Evolutionary conservation across 2,329 filamentous ascomycete genomes (phyloP), one percentile per base, ranked within the genome.

Genomic region (Talaromyces sp.): DNA sequence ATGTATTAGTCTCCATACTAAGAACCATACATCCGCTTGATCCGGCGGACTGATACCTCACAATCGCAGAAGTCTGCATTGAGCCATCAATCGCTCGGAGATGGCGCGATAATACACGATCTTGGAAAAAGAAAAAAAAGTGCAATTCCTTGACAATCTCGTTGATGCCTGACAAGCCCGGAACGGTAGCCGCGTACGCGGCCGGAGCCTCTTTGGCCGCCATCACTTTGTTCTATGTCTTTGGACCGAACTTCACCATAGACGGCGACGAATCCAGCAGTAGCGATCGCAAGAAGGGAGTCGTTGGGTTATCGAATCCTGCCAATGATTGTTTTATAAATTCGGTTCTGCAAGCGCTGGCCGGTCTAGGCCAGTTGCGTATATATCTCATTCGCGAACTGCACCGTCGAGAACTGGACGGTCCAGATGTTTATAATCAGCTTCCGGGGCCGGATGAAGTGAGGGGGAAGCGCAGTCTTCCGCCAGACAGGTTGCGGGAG

Each of bases 241-340:
- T 99, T 79, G 93, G 90, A 9, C 95, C 95, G n/a, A 98, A 93
- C 61, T 98, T 94, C 79, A 91, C 96, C 72, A 89, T 98, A 77
- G 94, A 99, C 79, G 88, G 89, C 74, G 90, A 95, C 64, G 85
- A 89, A 61, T 82, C 83, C 27, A 80, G 78, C 65, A 82, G 78
- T 67, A 86, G 85, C 63, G 80, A 81, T 68, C 88, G 91, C 71
- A 95, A 93, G 79, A 94, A 92, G 74, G 91, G 91, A 66, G 91
- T 96, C 50, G 93, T 98, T 63, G 95, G 95, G 45, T 84, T 98
- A 64, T 84, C 85, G 62, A 99, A 99, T 78, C 89, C 92, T 9
- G 95, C 94, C 70, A 99, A 99, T 79, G 95, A 95, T 78, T 95
- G 91, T 82, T 95, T 94, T 79, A 97, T 98, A 82, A 99, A 99